phyloP scores from a whole-genome alignment of 768 basidiomycete genomes.

The Collybia sordida region DNA sequence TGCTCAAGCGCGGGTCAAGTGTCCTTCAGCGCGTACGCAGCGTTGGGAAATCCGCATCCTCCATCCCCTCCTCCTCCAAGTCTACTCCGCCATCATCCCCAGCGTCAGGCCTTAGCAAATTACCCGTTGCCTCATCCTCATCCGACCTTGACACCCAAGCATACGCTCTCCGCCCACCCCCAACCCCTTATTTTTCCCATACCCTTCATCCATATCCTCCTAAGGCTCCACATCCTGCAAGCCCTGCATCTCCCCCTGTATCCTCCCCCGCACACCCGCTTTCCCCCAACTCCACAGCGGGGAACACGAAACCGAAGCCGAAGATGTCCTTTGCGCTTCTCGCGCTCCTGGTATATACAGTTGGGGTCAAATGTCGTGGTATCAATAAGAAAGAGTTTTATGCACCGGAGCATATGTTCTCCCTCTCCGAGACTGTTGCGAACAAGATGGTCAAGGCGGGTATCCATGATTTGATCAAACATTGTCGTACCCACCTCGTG shows the following conservation, averaged over 20 bases:
- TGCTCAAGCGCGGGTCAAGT: constrained; percentile 6
- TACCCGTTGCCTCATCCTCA: background rate
- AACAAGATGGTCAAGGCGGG: constrained; percentile 69
- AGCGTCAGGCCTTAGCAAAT: too few species aligned
- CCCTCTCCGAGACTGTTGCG: constrained; percentile 82
- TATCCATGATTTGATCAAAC: constrained; percentile 77
- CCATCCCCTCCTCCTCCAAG: background rate
- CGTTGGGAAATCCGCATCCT: constrained; percentile 7
- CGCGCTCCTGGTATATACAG: constrained; percentile 85
- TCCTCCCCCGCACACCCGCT: background rate
- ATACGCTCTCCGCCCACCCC: background rate
- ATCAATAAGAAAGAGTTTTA: constrained; percentile 87
- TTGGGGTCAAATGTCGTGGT: constrained; percentile 93
- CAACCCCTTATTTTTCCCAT: background rate
- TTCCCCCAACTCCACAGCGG: background rate
- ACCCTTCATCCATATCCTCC: background rate
- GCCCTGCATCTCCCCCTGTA: background rate
- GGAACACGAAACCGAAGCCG: constrained; percentile 47
- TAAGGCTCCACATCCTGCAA: background rate
- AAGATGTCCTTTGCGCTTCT: constrained; percentile 78
- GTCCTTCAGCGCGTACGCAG: constrained; percentile 13
- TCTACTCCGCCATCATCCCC: too few species aligned
- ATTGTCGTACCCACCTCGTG: constrained; percentile 80
- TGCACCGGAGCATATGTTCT: constrained; percentile 87
- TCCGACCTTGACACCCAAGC: background rate